Evolutionary conservation across 176 grass and related monocot species (phyloP).

Genomic region (Oropetium thomaeum): DNA sequence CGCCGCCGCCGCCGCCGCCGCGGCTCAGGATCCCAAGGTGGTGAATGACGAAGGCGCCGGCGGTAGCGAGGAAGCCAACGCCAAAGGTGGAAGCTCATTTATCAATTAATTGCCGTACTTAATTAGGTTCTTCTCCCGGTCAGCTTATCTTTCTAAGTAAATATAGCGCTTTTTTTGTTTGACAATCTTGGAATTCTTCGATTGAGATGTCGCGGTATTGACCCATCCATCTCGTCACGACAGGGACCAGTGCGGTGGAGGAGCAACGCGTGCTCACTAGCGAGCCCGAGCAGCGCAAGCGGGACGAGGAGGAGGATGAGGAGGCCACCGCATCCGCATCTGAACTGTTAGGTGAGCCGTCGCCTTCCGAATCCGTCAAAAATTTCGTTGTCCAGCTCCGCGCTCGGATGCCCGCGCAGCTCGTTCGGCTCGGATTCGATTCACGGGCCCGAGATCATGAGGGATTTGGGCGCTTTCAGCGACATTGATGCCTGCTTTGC

Average conservation of each 20-base stretch:
- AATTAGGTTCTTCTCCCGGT: neutral
- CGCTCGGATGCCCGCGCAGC: neutral
- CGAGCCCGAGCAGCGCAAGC: constrained; percentile 25
- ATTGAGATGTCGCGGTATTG: constrained; percentile 17
- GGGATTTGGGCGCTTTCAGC: neutral
- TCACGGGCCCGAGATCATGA: constrained; percentile 21
- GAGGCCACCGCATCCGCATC: constrained; percentile 14
- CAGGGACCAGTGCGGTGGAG: constrained; percentile 11
- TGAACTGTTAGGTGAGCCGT: constrained; percentile 34
- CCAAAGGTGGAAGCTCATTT: constrained; percentile 19
- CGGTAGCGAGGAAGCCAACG: constrained; percentile 3
- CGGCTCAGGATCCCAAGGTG: constrained; percentile 28
- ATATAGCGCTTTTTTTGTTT: neutral
- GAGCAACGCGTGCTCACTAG: constrained; percentile 26
- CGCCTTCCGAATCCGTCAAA: constrained; percentile 20
- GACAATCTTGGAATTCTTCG: constrained; percentile 11
- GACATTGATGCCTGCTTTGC: constrained; percentile 28
- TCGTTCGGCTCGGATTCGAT: neutral
- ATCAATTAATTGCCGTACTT: neutral
- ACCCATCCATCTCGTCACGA: neutral
- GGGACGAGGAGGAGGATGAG: neutral
- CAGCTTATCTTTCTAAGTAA: constrained; percentile 8
- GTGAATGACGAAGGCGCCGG: constrained; percentile 11
- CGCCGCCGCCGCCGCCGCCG: neutral
- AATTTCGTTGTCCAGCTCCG: constrained; percentile 35